A percentile compares a stretch with the other conserved stretches of the same genome.
Conservation (phyloP, 2,329 filamentous ascomycete genomes). For the Myriosclerotinia curreyana region DNA sequence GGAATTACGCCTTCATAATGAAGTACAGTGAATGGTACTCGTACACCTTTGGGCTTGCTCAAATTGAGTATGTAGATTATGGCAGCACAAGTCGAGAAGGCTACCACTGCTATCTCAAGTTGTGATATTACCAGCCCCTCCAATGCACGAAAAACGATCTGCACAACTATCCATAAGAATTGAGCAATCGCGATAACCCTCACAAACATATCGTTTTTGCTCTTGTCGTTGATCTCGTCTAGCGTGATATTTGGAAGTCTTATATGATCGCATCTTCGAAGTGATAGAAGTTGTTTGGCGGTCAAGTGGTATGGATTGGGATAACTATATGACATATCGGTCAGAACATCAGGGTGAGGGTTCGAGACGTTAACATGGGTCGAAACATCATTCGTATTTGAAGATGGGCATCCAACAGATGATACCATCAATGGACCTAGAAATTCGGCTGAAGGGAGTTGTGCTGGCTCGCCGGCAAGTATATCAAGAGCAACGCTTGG, state of each 20-base stretch:
- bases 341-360: neutral
- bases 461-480: neutral
- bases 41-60: constrained; percentile 16
- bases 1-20: constrained; percentile 9
- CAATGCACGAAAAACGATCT: neutral
- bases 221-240: constrained; percentile 48
- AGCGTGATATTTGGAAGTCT: constrained; percentile 42
- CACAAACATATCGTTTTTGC: constrained; percentile 39
- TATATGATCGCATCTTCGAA: constrained; percentile 11
- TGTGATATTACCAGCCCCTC: neutral
- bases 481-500: constrained; percentile 6
- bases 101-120: constrained; percentile 18
- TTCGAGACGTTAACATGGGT: neutral
- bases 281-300: constrained; percentile 11
- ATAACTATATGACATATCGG: neutral
- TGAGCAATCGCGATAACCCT: constrained; percentile 21
- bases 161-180: constrained; percentile 23
- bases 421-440: constrained; percentile 1
- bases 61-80: constrained; percentile 22
- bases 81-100: constrained; percentile 22
- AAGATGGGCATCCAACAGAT: neutral
- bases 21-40: neutral
- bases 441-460: neutral
- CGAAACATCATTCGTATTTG: neutral
- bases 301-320: constrained; percentile 14